Percentiles rank a stretch among this genome's conserved stretches.
phyloP scores from a whole-genome alignment of 257 asterid genomes.

The Gentiana straminea region DNA sequence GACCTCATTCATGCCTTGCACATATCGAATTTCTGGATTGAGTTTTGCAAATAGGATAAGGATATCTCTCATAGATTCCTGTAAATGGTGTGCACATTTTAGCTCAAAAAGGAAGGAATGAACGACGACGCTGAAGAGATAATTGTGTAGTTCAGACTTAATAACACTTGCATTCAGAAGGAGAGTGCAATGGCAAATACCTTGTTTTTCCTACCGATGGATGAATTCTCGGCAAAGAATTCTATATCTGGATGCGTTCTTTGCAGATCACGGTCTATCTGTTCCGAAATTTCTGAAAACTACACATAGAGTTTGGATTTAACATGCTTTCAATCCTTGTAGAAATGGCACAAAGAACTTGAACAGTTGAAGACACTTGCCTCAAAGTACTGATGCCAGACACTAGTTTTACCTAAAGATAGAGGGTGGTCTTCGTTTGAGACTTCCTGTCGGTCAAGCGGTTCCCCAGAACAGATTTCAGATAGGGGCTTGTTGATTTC shows the following conservation, averaged over 20 bases:
- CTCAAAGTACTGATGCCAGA: conserved; percentile 17
- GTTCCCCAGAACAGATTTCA: background rate
- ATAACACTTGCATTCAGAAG: background rate
- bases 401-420: conserved; percentile 16
- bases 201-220: conserved; percentile 13
- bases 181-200: background rate
- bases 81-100: background rate
- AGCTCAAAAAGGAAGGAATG: background rate
- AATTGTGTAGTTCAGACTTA: background rate
- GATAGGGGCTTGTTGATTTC: background rate
- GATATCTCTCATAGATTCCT: conserved; percentile 17
- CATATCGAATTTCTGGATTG: conserved; percentile 19
- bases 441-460: conserved; percentile 12
- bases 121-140: background rate
- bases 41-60: conserved; percentile 18
- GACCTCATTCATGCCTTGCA: conserved; percentile 23
- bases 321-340: background rate
- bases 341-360: background rate
- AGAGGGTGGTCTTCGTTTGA: conserved; percentile 17
- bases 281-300: conserved; percentile 16
- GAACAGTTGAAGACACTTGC: conserved; percentile 5
- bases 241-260: conserved; percentile 13
- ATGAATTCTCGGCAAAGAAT: conserved; percentile 13
- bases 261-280: conserved; percentile 15
- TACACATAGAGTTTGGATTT: conserved; percentile 1